These are phyloP conservation scores for Pichia insulana DNA, from an alignment of 805 yeast genomes.

Conservation along the genomic window DNA sequence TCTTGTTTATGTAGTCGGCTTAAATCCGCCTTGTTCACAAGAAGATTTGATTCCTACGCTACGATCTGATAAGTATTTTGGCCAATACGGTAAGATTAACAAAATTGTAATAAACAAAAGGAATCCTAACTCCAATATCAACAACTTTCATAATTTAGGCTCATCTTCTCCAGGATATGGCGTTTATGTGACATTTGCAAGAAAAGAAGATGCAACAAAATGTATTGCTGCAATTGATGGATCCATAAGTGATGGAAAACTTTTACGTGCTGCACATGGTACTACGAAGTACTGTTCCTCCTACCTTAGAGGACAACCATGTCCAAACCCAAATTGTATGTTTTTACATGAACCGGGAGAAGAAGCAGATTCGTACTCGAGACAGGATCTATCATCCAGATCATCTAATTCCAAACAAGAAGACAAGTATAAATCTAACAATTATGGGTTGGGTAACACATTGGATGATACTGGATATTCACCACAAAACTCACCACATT, in stretches of 20 bases:
- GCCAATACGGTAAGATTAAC: slow-evolving; percentile 95
- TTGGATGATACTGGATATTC: slow-evolving; percentile 14
- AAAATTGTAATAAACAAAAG: slow-evolving; percentile 89
- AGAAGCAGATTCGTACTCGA: slow-evolving; percentile 93
- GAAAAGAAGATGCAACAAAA: slow-evolving; percentile 89
- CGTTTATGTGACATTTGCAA: slow-evolving; percentile 88
- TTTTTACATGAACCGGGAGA: slow-evolving; percentile 98
- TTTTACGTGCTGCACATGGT: slow-evolving; percentile 92
- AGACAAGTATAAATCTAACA: slow-evolving; percentile 22
- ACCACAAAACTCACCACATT: slow-evolving; percentile 13
- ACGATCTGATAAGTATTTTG: slow-evolving; percentile 88
- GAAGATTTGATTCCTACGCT: slow-evolving; percentile 78
- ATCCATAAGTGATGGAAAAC: slow-evolving; percentile 82
- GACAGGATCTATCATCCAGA: slow-evolving; percentile 78
- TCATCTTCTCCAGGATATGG: slow-evolving; percentile 67
- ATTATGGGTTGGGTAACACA: slow-evolving; percentile 27
- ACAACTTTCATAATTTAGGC: slow-evolving; percentile 23
- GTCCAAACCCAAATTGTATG: slow-evolving; percentile 99
- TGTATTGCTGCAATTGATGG: slow-evolving; percentile 93
- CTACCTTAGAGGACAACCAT: slow-evolving; percentile 85
- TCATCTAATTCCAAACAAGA: slow-evolving; percentile 43
- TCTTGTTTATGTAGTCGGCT: slow-evolving; percentile 90
- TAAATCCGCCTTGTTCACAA: slow-evolving; percentile 78
- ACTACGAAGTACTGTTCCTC: slow-evolving; percentile 98
- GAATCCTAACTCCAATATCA: slow-evolving; percentile 34